Evolutionary conservation across 2,329 filamentous ascomycete species (phyloP).

Genomic region (Pseudocercospora vitis): DNA sequence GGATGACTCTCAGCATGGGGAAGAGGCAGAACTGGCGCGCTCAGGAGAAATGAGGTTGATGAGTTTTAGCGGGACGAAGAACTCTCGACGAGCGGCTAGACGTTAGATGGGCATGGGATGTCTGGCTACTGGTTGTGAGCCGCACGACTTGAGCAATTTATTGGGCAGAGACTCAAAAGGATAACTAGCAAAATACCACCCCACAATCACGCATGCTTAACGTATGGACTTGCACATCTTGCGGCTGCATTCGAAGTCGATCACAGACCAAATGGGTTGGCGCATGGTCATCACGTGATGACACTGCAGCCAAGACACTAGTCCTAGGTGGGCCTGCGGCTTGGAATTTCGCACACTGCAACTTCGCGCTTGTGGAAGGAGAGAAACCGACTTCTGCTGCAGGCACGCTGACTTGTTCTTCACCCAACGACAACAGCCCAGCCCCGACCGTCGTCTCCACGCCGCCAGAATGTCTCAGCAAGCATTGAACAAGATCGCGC

Average conservation of each 20-base stretch:
- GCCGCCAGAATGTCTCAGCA: conserved; percentile 59
- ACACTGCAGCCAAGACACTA: too few species aligned
- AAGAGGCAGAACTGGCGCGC: background rate
- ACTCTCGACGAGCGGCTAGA: conserved; percentile 1
- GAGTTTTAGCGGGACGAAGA: conserved; percentile 5
- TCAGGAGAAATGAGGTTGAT: conserved; percentile 4
- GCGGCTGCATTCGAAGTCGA: too few species aligned
- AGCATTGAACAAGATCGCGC: conserved; percentile 95
- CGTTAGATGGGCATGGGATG: conserved; percentile 8
- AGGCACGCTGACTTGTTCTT: conserved; percentile 2
- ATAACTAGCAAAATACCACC: conserved; percentile 10
- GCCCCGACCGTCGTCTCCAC: conserved; percentile 11
- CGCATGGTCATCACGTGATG: too few species aligned
- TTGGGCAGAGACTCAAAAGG: conserved; percentile 7
- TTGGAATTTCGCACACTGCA: background rate
- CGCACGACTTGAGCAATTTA: conserved; percentile 2
- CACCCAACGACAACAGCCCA: background rate
- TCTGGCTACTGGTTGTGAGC: background rate
- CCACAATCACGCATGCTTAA: background rate
- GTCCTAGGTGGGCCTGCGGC: background rate
- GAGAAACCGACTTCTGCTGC: background rate
- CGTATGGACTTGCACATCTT: too few species aligned
- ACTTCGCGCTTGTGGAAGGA: too few species aligned
- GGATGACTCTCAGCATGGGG: background rate
- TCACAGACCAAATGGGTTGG: too few species aligned